Base-by-base conservation (phyloP, 305 asterid genomes). In the Solanum chacoense region DNA sequence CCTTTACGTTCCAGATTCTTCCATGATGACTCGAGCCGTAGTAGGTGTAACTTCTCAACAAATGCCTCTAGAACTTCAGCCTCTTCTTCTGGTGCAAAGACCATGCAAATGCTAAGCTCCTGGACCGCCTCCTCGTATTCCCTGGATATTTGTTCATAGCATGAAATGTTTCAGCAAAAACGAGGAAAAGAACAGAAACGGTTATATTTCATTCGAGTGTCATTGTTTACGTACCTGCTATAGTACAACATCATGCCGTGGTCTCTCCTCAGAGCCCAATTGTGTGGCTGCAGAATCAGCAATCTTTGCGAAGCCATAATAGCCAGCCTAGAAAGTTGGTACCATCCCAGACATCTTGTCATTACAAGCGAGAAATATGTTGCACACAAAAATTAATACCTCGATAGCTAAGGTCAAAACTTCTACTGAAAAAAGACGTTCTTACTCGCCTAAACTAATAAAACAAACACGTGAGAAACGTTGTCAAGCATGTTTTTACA, bases 51-150 rank as follows among this genome's bases (percentile, higher is more conserved):
- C 88, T 94, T 97, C 93, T 96, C 98, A 32, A 96, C 94, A 83
- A 97, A 97, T 32, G 96, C 94, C 85, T 96, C 96, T 11, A 95
- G 91, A 67, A 93, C 91, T 86, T 92, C 91, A 1, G 95, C 94
- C 91, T 97, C 98, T 89, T 97, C 99, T 90, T 96, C 98, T 3
- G 99, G 99, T 10, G 99, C 98, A 87, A 97, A 95, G 31, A 95
- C 98, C 99, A 97, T 94, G 91, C 98, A 97, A 87, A 97, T 96
- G 95, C 99, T 97, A 12, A 97, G 99, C 92, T 96, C 99, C 92
- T 93, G 98, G 31, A 97, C 96, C 3, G 98, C 99, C 69, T 93
- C 95, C 90, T 93, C 96, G 67, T 94, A 97, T 84, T 97, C 93
- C 93, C 97, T 94, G 92, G 32, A 26, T 26, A 78, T 55, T 24